A percentile compares a stretch with the other conserved stretches of the same genome.
Conservation (phyloP, 331 rosid species). For the Saraca asoca region DNA sequence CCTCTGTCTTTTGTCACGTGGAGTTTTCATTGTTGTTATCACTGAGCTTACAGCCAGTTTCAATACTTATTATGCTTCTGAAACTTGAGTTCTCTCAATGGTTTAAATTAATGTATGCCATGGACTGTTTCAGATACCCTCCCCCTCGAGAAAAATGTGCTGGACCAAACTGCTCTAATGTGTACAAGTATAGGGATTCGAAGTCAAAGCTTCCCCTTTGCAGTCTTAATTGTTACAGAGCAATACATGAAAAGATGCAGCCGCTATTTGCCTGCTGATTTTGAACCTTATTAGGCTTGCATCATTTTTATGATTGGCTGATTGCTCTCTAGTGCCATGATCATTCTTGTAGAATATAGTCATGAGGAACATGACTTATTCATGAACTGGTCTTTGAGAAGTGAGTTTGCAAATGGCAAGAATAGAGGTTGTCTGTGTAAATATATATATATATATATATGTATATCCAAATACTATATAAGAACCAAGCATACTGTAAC, state of each 20-base stretch:
- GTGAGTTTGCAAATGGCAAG: background rate
- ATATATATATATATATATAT: too few species aligned
- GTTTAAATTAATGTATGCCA: background rate
- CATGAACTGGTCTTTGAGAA: background rate
- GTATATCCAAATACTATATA: too few species aligned
- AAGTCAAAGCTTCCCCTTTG: constrained; percentile 69
- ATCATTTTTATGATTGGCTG: background rate
- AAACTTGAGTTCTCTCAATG: background rate
- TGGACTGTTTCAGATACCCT: constrained; percentile 60
- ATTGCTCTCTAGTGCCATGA: background rate
- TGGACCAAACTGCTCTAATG: constrained; percentile 59
- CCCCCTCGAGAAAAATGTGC: constrained; percentile 67
- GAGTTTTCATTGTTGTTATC: constrained; percentile 8
- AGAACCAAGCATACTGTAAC: too few species aligned
- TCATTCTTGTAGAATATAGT: background rate
- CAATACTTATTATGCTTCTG: constrained; percentile 1
- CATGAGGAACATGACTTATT: background rate
- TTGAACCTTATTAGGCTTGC: background rate
- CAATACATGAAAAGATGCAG: constrained; percentile 45
- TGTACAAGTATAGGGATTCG: constrained; percentile 70
- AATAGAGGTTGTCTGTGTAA: background rate
- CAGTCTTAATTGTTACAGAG: constrained; percentile 69
- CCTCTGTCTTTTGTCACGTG: background rate
- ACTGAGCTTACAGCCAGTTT: background rate
- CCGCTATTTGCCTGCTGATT: constrained; percentile 42